These are phyloP conservation scores for Skeletonema marinoi DNA, from an alignment of 108 stramenopile genomes.

Conservation along the genomic window DNA sequence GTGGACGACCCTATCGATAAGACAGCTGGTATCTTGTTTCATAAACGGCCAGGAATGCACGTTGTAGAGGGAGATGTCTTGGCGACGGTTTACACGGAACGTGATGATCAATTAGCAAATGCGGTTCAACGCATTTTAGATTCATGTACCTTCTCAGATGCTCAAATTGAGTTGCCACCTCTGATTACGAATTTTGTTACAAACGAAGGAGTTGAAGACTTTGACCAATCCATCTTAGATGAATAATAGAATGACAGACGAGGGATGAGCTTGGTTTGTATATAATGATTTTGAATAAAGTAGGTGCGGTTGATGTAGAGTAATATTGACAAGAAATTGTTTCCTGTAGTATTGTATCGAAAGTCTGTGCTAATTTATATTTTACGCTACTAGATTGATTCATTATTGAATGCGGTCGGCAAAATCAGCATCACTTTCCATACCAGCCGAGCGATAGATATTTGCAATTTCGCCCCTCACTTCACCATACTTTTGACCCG, in stretches of 20 bases:
- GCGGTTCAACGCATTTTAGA: constrained; percentile 4
- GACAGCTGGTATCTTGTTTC: constrained; percentile 65
- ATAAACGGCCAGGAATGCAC: constrained; percentile 53
- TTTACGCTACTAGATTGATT: background rate
- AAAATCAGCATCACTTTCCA: constrained; percentile 72
- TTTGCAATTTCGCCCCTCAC: constrained; percentile 63
- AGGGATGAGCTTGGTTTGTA: background rate
- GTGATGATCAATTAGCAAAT: constrained; percentile 7
- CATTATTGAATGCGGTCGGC: constrained; percentile 39
- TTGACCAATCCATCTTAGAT: constrained; percentile 18
- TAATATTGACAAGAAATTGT: too few relatives aligned
- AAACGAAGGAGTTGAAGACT: constrained; percentile 28
- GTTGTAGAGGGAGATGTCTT: constrained; percentile 59
- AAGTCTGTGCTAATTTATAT: background rate
- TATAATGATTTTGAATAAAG: too few relatives aligned
- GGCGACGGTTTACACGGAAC: constrained; percentile 44
- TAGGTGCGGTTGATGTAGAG: background rate
- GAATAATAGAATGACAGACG: constrained; percentile 7
- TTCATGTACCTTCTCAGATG: constrained; percentile 29
- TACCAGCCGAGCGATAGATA: constrained; percentile 61
- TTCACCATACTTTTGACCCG: constrained; percentile 57
- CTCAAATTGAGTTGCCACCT: background rate
- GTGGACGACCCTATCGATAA: constrained; percentile 66
- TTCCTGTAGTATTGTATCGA: background rate
- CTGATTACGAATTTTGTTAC: constrained; percentile 43